Evolutionary conservation across 1,139 yeast genomes (phyloP).

Genomic region (Pichia sp.): DNA sequence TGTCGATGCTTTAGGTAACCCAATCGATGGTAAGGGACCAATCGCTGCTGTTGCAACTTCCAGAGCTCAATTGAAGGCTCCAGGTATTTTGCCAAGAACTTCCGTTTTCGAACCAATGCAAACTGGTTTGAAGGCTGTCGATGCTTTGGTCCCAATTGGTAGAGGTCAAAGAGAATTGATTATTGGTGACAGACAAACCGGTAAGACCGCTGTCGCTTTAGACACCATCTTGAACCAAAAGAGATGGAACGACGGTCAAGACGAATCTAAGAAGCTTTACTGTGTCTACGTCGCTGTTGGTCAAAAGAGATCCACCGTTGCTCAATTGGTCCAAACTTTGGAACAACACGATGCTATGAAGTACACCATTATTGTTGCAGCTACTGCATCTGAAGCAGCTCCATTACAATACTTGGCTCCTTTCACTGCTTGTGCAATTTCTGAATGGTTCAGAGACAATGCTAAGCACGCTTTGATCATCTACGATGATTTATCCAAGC

Average conservation of each 20-base stretch:
- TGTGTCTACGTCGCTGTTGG: slow-evolving; percentile 99
- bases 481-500: slow-evolving; percentile 98
- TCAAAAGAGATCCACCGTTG: slow-evolving; percentile 99
- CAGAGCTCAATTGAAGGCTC: slow-evolving; percentile 99
- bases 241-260: slow-evolving; percentile 94
- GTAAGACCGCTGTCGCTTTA: slow-evolving; percentile 98
- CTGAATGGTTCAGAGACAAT: slow-evolving; percentile 99
- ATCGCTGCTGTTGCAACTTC: slow-evolving; percentile 76
- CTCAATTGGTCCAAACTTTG: slow-evolving; percentile 98
- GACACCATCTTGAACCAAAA: slow-evolving; percentile 98
- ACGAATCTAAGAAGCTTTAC: slow-evolving; percentile 97
- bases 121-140: slow-evolving; percentile 99
- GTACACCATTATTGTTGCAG: slow-evolving; percentile 97
- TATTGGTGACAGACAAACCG: slow-evolving; percentile 99
- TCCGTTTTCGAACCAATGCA: slow-evolving; percentile 99
- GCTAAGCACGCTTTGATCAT: slow-evolving; percentile 96
- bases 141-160: slow-evolving; percentile 98
- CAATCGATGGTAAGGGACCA: slow-evolving; percentile 99
- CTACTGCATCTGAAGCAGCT: slow-evolving; percentile 99
- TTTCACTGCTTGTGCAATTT: slow-evolving; percentile 99
- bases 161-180: slow-evolving; percentile 99
- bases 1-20: slow-evolving; percentile 98
- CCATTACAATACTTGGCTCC: slow-evolving; percentile 99
- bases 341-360: slow-evolving; percentile 98
- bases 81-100: slow-evolving; percentile 99